Evolutionary conservation across 495 filamentous ascomycete species (phyloP), one percentile per base, ranked within the genome.

Genomic region (Hypoxylon perforatum): DNA sequence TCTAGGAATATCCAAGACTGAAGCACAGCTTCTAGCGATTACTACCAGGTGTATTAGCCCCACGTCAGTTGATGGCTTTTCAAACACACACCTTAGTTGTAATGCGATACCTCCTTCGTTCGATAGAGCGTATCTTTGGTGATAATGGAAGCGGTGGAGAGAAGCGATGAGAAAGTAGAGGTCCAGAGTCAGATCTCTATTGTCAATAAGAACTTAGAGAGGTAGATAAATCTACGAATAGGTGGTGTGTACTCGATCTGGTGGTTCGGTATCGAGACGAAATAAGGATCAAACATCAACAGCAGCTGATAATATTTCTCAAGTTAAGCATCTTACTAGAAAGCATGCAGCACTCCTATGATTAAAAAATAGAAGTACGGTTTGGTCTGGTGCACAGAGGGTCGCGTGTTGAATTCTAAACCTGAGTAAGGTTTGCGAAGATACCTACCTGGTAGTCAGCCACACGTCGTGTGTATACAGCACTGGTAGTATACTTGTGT

Each of bases 271-370:
- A 7, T 28, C 25, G 7, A 38, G 35, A 10, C 14, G 35, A 38
- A 38, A 38, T 2, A 11, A 38, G 35, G 14, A 38, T 6, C 12
- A 15, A 12, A 17, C 39, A 33, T 15, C 22, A 2, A 49, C 46
- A 12, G 22, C 46, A 22, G 6, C 46, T 49, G 46, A 49, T 22
- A 47, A 12, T 4, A 49, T 33, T 4, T 15, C 12, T 46, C n/a
- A 14, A 54, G 28, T 15, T 41, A 19, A 39, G 38, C 33, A 57
- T 30, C 10, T 19, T 8, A 8, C 21, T 44, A 23, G 28, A 33
- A 15, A 10, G 11, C 22, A 36, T 63, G 49, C 39, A 56, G 21
- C 42, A 49, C 39, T 41, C 60, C 23, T 22, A 33, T 63, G 60
- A 63, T 44, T 19, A 19, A n/a, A 21, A 28, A 18, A 45, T 1